phyloP scores from a whole-genome alignment of 495 filamentous ascomycete genomes.

The Aspergillus mulundensis region DNA sequence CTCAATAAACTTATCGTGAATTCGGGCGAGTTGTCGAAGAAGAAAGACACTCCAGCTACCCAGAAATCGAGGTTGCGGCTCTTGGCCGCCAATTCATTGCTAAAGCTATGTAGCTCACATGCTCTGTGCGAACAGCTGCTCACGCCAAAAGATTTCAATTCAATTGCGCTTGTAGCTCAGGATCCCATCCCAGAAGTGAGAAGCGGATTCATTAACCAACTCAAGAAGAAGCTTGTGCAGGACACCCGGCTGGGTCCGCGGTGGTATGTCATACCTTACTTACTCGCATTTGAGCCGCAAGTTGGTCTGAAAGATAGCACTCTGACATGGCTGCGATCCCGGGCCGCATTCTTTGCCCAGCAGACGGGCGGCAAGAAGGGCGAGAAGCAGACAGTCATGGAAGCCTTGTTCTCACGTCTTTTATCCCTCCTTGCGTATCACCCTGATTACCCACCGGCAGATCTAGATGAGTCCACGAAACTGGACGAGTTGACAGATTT shows the following conservation, averaged over 20 bases:
- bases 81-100: conserved; percentile 70
- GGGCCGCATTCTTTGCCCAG: conserved; percentile 49
- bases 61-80: conserved; percentile 78
- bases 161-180: conserved; percentile 72
- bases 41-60: conserved; percentile 63
- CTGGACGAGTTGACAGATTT: conserved; percentile 72
- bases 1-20: conserved; percentile 69
- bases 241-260: conserved; percentile 44
- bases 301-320: conserved; percentile 62
- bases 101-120: conserved; percentile 73
- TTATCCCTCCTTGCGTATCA: conserved; percentile 90
- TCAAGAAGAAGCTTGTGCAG: conserved; percentile 77
- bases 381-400: conserved; percentile 61
- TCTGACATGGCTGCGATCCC: conserved; percentile 84
- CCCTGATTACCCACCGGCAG: conserved; percentile 68
- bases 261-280: conserved; percentile 84
- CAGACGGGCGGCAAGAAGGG: conserved; percentile 38
- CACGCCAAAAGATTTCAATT: conserved; percentile 68
- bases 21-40: conserved; percentile 74
- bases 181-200: conserved; percentile 72
- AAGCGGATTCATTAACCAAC: conserved; percentile 68
- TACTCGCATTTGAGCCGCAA: conserved; percentile 85
- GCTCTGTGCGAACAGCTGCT: conserved; percentile 75
- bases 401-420: conserved; percentile 78
- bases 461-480: conserved; percentile 47